Percentiles rank a stretch among this genome's conserved stretches.
phyloP scores from a whole-genome alignment of 2,329 filamentous ascomycete species.

The Pyrenochaeta sp. region DNA sequence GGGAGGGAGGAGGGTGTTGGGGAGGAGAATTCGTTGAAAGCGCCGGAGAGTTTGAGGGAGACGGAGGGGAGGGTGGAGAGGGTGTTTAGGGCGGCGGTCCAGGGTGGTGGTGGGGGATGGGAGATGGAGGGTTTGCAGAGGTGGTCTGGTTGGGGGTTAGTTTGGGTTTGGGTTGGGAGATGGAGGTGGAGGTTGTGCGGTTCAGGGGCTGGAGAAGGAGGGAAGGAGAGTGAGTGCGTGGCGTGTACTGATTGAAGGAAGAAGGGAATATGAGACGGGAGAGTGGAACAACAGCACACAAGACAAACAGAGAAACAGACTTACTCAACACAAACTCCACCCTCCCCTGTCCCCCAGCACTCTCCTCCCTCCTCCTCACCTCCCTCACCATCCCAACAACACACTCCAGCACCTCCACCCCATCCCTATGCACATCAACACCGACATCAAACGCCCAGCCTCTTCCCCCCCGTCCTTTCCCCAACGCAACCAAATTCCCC shows the following conservation, averaged over 20 bases:
- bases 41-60: constrained; percentile 93
- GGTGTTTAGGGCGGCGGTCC: constrained; percentile 72
- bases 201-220: neutral
- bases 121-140: constrained; percentile 87
- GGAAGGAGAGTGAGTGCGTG: neutral
- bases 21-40: constrained; percentile 77
- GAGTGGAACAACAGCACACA: too few relatives aligned
- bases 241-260: too few relatives aligned
- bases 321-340: constrained; percentile 74
- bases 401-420: constrained; percentile 64
- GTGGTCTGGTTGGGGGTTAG: constrained; percentile 67
- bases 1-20: constrained; percentile 15
- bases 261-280: neutral
- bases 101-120: constrained; percentile 65
- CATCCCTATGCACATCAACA: constrained; percentile 80
- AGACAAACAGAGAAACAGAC: constrained; percentile 34
- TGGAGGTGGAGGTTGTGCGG: too few relatives aligned
- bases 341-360: constrained; percentile 61
- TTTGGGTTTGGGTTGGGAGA: too few relatives aligned
- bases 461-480: constrained; percentile 66
- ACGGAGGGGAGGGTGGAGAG: constrained; percentile 70
- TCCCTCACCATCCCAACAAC: constrained; percentile 46
- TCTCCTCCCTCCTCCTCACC: constrained; percentile 59
- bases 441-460: constrained; percentile 82
- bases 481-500: constrained; percentile 65